These are phyloP conservation scores for Leptographium procerum DNA, from an alignment of 2,329 filamentous ascomycete species.

Conservation along the genomic window DNA sequence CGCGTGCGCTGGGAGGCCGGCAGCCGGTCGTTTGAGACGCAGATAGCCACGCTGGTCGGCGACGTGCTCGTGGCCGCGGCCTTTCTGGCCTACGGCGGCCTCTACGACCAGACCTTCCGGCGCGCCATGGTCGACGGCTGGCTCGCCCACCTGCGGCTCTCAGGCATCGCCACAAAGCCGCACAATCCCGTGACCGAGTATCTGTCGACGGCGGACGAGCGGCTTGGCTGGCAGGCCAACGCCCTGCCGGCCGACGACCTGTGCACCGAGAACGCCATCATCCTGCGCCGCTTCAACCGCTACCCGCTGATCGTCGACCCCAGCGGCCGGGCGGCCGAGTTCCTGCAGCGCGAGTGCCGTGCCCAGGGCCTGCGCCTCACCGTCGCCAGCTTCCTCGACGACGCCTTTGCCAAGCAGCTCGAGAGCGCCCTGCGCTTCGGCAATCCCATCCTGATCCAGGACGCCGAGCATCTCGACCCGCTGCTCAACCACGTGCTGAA, in stretches of 20 bases:
- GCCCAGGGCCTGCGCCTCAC: slow-evolving; percentile 88
- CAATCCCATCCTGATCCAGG: slow-evolving; percentile 96
- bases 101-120: slow-evolving; percentile 96
- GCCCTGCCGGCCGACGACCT: slow-evolving; percentile 89
- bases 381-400: slow-evolving; percentile 94
- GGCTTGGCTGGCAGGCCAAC: slow-evolving; percentile 90
- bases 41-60: slow-evolving; percentile 91
- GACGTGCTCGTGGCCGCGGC: slow-evolving; percentile 94
- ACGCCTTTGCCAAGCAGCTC: slow-evolving; percentile 94
- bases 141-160: slow-evolving; percentile 83
- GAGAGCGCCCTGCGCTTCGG: slow-evolving; percentile 96
- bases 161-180: slow-evolving; percentile 86
- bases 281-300: slow-evolving; percentile 94
- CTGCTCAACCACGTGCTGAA: slow-evolving; percentile 98
- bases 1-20: slow-evolving; percentile 89
- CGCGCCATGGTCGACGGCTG: slow-evolving; percentile 98
- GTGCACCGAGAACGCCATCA: slow-evolving; percentile 96
- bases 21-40: slow-evolving; percentile 95
- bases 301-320: slow-evolving; percentile 98
- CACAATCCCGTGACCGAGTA: slow-evolving; percentile 95
- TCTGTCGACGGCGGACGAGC: slow-evolving; percentile 89
- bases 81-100: slow-evolving; percentile 90
- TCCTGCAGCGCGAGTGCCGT: slow-evolving; percentile 88
- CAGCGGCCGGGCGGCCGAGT: slow-evolving; percentile 87
- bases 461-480: slow-evolving; percentile 92